phyloP scores from a whole-genome alignment of 2,329 filamentous ascomycete genomes.

The Beauveria medogensis region DNA sequence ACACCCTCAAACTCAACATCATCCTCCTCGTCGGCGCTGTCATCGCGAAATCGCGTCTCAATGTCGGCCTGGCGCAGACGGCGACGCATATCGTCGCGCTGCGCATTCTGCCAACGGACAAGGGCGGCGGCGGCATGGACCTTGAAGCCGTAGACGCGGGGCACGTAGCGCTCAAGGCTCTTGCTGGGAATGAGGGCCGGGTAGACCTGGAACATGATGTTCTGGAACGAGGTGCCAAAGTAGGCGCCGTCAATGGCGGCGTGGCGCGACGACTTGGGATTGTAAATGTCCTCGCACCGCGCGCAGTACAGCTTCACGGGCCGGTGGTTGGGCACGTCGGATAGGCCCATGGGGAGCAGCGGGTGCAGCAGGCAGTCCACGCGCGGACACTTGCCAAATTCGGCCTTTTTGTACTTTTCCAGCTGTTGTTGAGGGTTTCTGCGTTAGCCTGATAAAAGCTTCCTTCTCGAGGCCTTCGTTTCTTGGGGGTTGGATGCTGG shows the following conservation, averaged over 20 bases:
- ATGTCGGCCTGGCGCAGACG: constrained; percentile 64
- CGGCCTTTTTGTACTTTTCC: constrained; percentile 96
- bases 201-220: constrained; percentile 98
- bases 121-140: constrained; percentile 85
- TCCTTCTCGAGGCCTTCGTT: too few species aligned
- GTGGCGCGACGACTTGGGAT: constrained; percentile 94
- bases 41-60: constrained; percentile 72
- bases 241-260: constrained; percentile 94
- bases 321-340: constrained; percentile 78
- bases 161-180: constrained; percentile 76
- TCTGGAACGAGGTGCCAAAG: constrained; percentile 97
- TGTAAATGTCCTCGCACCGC: constrained; percentile 97
- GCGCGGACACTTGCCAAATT: constrained; percentile 96
- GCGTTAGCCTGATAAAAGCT: not conserved
- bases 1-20: constrained; percentile 36
- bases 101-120: constrained; percentile 80
- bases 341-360: constrained; percentile 87
- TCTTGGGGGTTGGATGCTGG: not conserved
- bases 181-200: constrained; percentile 82
- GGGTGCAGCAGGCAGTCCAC: constrained; percentile 92
- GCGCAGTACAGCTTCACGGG: constrained; percentile 96
- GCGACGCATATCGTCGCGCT: constrained; percentile 74
- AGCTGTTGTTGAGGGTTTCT: constrained; percentile 48
- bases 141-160: constrained; percentile 88
- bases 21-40: constrained; percentile 52